Evolutionary conservation across 768 basidiomycete genomes (phyloP), one percentile per base, ranked within the genome.

Genomic region (Xerocomellus dryophilus): DNA sequence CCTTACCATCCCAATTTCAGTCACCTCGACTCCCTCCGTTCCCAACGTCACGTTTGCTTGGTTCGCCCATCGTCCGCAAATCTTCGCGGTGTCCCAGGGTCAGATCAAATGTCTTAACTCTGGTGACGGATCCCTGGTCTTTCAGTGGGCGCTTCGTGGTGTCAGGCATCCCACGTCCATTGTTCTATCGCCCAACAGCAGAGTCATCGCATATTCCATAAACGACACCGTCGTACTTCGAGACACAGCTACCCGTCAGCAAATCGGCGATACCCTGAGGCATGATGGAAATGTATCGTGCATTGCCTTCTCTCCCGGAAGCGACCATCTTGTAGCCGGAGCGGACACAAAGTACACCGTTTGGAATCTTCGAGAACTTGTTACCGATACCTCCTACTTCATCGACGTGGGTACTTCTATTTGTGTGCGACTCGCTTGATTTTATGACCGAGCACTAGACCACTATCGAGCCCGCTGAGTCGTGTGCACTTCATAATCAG

Each of bases 41-140:
- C 27, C 43, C 8, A 61, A 51, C n/a, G 20, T 52, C 10, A 23
- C 56, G 7, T 42, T 61, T 11, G 50, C 44, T 21, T 61, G 60
- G 61, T 54, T 52, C 25, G 10, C 44, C 5, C 51, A 51, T 35
- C 52, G 43, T 17, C 50, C 60, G 3, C 53, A 52, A 36, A 29
- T 61, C 32, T 61, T 62, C 14, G 53, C 46, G 3, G 53, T 50
- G 18, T 61, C 61, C 20, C 56, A 62, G 32, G 60, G 60, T n/a
- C 56, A 61, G 41, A 50, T 61, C 36, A 58, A 62, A 29, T 53
- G 60, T 38, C 47, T 61, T 31, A 49, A 53, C 17, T 45, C 61
- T 9, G 60, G 54, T 5, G 52, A 61, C 4, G 61, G 61, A 20
- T 46, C 53, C 2, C 15, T 60, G 11, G 15, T 52, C 25, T 51